Base-by-base conservation (phyloP, 2,329 filamentous ascomycete species). In the Botrytis fragariae region DNA sequence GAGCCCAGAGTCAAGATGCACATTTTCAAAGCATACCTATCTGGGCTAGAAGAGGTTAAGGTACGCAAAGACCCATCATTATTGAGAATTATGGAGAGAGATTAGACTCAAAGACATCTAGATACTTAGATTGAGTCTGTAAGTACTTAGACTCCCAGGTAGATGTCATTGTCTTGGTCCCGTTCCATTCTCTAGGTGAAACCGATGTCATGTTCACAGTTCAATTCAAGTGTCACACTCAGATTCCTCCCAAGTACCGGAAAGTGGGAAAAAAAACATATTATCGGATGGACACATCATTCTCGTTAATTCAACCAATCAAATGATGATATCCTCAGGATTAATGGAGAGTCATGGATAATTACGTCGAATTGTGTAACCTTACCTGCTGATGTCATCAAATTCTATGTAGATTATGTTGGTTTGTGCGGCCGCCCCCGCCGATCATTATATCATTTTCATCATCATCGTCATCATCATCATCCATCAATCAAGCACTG, bases 371-470 rank as follows among this genome's bases (percentile, higher is more conserved):
- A 22, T 22, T 44, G 32, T 35, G 42, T 12, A 48, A 32, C 22
- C 1, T n/a, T 48, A 9, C 16, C 29, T 67, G 64, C 64, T 67
- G 64, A 67, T 67, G 64, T 67, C 64, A 67, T 67, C 64, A 54
- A 37, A 32, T 44, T 29, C 39, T 14, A 32, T 63, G 25, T 16
- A 32, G 16, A 16, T 44, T n/a, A 61, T 12, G 6, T 35, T 51
- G 22, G 45, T 39, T 39, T 39, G 25, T n/a, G 42, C 22, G 63
- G 64, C 45, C 45, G 64, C 45, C 14, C 45, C 45, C 45, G 35
- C 32, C 32, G 64, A 67, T 67, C 64, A 67, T 65, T 44, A 48
- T 48, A 37, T 54, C 64, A 29, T 51, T 18, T n/a, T 42, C 37
- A 63, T 39, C 60, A 12, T n/a, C 60, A 62, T 62, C 35, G 6